Base-by-base conservation (phyloP, 2,329 filamentous ascomycete genomes). In the Diaporthe citri region DNA sequence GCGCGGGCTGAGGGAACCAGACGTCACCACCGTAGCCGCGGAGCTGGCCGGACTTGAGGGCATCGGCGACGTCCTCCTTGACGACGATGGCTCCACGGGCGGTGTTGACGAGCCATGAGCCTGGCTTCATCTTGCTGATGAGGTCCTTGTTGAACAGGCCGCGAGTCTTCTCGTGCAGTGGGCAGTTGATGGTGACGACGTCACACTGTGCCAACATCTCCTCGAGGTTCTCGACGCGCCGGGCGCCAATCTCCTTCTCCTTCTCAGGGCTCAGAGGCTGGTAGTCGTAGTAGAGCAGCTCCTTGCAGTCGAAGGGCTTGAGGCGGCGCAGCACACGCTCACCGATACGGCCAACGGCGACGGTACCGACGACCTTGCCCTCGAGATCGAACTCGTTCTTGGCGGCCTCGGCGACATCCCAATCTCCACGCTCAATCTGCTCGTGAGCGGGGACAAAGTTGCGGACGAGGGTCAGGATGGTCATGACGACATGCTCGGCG, bases 321-420 rank as follows among this genome's bases (percentile, higher is more conserved):
- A 99, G 93, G 79, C 97, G 93, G 86, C 96, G 94, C 80, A 99
- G 92, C 75, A 99, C 97, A 87, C 97, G 96, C 92, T 98, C 96
- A 82, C 97, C 97, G 82, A 99, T 99, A 84, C 97, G 95, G 85
- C 97, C 97, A 77, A 98, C 96, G 82, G 94, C 97, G 75, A 99
- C 97, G 83, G 97, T 99, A 82, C 97, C 97, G 80, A 99, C 97
- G 66, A 97, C 94, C 92, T 99, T 99, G 90, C 90, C 90, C 91
- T 98, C 97, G 74, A 99, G 93, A 83, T 99, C 97, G 85, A 93
- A 99, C 90, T 98, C 96, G 88, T 98, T 96, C 93, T 98, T 98
- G 84, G 97, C 97, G 36, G 96, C 96, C 72, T 91, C 96, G 76
- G 97, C 97, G 71, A 99, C 97, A 84, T 99, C 90, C 97, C 97